Evolutionary conservation across 164 flowering plant genomes (phyloP), one percentile per base, ranked within the genome.

Genomic region (Chloranthus sessilifolius): DNA sequence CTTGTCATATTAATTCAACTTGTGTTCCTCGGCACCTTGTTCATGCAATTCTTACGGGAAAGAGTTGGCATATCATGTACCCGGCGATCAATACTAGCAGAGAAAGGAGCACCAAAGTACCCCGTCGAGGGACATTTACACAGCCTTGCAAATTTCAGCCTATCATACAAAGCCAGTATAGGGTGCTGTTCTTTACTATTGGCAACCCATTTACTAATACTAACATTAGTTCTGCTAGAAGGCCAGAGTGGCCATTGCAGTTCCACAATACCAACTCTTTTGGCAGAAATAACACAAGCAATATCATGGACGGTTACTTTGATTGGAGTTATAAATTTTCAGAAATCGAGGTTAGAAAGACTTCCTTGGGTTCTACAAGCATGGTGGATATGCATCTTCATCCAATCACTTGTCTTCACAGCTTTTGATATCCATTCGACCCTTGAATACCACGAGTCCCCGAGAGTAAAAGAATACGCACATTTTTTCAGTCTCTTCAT

Each of bases 371-470:
- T 78, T 59, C 61, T 86, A 40, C 76, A 94, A 66, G 65, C 67
- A 39, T 86, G 94, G 95, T 86, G 95, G 90, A 36, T 73, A 4
- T 84, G 76, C 69, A 73, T 68, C 74, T 86, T 84, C 73, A 36
- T 78, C 17, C 42, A 77, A 20, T 70, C 76, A 20, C 49, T 60
- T 25, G 39, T 66, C 31, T 23, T 36, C 31, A 45, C 62, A 20
- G 60, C 66, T 46, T 40, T 79, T 43, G 70, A 76, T 70, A 52
- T 39, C 31, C 58, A 70, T 52, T 54, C 33, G 47, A 40, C 58
- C 29, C 44, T 72, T 17, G 44, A 34, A 10, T 30, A 58, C 36
- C 69, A 72, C 43, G 62, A 34, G 0, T 23, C 48, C 12, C 58
- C 76, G 0, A 19, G 53, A 33, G 20, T 63, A 12, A 53, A 9